phyloP scores from a whole-genome alignment of 345 rosid species.

The Nasturtium officinale region DNA sequence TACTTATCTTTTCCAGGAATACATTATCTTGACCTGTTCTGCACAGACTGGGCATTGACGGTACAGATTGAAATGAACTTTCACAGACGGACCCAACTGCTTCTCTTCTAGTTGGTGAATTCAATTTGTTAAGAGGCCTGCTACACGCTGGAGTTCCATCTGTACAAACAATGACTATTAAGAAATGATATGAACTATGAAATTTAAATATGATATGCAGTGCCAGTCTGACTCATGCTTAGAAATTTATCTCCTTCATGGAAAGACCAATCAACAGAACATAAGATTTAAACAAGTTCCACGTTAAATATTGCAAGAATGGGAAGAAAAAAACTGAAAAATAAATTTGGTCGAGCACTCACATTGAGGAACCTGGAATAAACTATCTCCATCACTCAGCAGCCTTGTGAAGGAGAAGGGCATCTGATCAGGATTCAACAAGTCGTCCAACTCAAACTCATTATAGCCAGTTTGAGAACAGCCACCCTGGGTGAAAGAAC shows the following conservation, averaged over 20 bases:
- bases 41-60: constrained; percentile 45
- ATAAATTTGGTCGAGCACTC: constrained; percentile 13
- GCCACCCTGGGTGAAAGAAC: constrained; percentile 31
- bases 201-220: not conserved
- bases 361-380: constrained; percentile 37
- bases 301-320: not conserved
- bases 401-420: constrained; percentile 46
- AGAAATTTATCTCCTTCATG: constrained; percentile 4
- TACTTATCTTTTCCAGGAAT: constrained; percentile 33
- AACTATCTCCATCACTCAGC: constrained; percentile 28
- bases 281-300: not conserved
- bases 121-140: constrained; percentile 48
- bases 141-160: constrained; percentile 55
- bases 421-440: constrained; percentile 37
- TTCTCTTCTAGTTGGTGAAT: constrained; percentile 55
- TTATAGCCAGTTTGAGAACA: constrained; percentile 43
- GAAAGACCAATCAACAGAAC: constrained; percentile 1
- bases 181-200: constrained; percentile 26
- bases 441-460: constrained; percentile 33
- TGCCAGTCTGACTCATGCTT: not conserved
- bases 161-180: constrained; percentile 36
- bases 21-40: constrained; percentile 41
- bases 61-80: constrained; percentile 44
- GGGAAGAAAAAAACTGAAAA: constrained; percentile 1
- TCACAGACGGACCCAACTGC: constrained; percentile 38